Evolutionary conservation across 2,329 filamentous ascomycete genomes (phyloP), one percentile per base, ranked within the genome.

Genomic region (Exophiala bonariae): DNA sequence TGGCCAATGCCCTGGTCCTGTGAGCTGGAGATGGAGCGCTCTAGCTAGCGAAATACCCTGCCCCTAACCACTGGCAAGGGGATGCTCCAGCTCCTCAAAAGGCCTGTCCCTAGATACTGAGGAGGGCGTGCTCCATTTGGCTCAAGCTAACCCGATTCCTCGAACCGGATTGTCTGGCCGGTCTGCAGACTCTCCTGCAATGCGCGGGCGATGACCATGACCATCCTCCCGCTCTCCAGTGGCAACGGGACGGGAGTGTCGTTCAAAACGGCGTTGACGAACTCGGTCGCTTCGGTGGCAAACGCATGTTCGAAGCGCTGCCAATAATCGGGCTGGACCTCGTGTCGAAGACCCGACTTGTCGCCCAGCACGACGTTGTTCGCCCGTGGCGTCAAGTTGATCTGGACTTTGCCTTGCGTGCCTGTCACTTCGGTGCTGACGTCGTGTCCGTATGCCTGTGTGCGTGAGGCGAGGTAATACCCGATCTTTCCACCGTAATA

Each of bases 251-350:
- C 55, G 2, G 63, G 56, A 30, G 52, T 66, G 34, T 69, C 59
- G 11, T 70, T 58, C n/a, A 71, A 49, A n/a, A 65, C 60, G 3
- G 61, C 57, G 1, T 59, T 64, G 3, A 62, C 59, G 52, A 71
- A 72, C 57, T 70, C 68, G 40, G 67, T 65, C 2, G 64, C 64
- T 54, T 73, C 70, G 13, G 59, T 63, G 0, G 63, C 67, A 47
- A 73, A 73, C 0, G 67, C 68, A 35, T 61, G 53, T 50, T 70
- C 67, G 40, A 71, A 71, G 11, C 66, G 58, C 18, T 68, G 62
- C 59, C 64, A 71, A 50, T 69, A 71, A 37, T 70, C 63, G 14
- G 55, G 53, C 20, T 63, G 65, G 16, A 54, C 64, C 51, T 70
- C 67, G 38, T 65, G 57, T 4, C 58, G 61, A 30, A 70, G 66